Evolutionary conservation across 176 grass and related monocot genomes (phyloP), one percentile per base, ranked within the genome.

Genomic region (Bonia amplexicaulis): DNA sequence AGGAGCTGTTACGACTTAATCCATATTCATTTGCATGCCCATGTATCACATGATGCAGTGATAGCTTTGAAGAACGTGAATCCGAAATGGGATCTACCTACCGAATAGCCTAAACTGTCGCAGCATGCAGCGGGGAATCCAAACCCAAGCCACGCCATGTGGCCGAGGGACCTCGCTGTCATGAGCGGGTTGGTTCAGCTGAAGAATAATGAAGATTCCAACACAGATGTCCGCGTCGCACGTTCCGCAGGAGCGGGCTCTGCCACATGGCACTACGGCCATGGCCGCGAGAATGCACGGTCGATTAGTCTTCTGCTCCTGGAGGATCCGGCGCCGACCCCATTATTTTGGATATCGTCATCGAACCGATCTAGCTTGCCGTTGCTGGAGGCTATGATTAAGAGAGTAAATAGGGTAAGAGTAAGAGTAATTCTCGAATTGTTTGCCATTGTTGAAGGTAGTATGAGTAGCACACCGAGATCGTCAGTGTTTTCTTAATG

Each of bases 211-310:
- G 46, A n/a, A 27, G 79, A 40, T 52, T 59, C 85, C 51, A 17
- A 19, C 52, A 17, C 74, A 73, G 54, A 46, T 37, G 25, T 2
- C 5, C 7, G 60, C 25, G 20, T 61, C 46, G 76, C 82, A 80
- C 76, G 76, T 85, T 85, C 60, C 59, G 51, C 71, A 0, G 9
- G 9, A 2, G 61, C 51, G 31, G 27, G 8, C 2, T 9, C 26
- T 54, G 69, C 76, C n/a, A 46, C 75, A 68, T 85, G 88, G 82
- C 88, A 62, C 41, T 2, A 6, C 69, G 15, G 9, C 76, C 19
- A 25, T 59, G 55, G 81, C 39, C 13, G 33, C 57, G 10, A 37
- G 57, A 53, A 79, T 12, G 9, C n/a, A 59, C 12, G n/a, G 1
- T 71, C 16, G 14, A 2, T 15, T 41, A 31, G 23, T 20, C 64